These are phyloP conservation scores for Komagataella ulmi DNA, from an alignment of 805 yeast genomes.

Conservation along the genomic window DNA sequence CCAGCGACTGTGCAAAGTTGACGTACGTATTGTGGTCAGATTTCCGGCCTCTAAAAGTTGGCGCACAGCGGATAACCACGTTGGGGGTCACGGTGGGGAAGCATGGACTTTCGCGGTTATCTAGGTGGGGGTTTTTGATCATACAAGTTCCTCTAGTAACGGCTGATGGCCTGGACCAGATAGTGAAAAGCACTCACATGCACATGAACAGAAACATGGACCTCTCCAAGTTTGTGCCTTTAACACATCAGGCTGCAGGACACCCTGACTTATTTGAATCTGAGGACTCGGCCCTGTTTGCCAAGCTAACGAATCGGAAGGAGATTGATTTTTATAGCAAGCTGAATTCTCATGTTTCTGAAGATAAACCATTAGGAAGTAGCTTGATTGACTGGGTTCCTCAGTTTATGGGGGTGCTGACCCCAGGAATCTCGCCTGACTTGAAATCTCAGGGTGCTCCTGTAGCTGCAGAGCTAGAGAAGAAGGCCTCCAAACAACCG, in stretches of 20 bases:
- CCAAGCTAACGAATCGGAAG: constrained; percentile 49
- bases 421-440: constrained; percentile 25
- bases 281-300: constrained; percentile 51
- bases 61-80: too few relatives aligned
- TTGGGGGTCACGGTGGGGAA: too few relatives aligned
- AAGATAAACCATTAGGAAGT: constrained; percentile 18
- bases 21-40: too few relatives aligned
- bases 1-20: too few relatives aligned
- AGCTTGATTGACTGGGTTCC: constrained; percentile 48
- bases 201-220: neutral
- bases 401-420: constrained; percentile 43
- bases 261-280: constrained; percentile 69
- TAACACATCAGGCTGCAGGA: constrained; percentile 78
- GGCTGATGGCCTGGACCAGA: neutral
- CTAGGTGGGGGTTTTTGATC: neutral
- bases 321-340: constrained; percentile 68
- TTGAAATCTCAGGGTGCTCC: constrained; percentile 8
- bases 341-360: constrained; percentile 9
- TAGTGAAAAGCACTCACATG: neutral
- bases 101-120: neutral
- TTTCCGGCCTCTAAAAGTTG: too few relatives aligned
- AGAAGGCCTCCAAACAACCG: constrained; percentile 3
- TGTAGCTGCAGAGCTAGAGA: constrained; percentile 10
- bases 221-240: constrained; percentile 12
- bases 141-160: too few relatives aligned